phyloP scores from a whole-genome alignment of 2,329 filamentous ascomycete species.

The Dactylellina leptospora region DNA sequence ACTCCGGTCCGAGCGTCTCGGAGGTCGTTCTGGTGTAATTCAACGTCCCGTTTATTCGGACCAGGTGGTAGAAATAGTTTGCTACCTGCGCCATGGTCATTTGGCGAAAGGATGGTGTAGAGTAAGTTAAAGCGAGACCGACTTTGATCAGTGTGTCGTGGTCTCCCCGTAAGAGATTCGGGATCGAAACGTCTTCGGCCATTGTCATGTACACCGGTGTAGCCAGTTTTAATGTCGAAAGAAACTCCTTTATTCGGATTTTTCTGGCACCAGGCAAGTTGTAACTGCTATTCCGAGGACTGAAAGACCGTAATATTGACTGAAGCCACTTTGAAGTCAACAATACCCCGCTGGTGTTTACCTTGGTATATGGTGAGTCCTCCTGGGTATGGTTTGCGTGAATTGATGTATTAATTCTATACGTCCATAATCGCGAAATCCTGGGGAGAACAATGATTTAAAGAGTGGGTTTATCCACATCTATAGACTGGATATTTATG shows the following conservation, averaged over 20 bases:
- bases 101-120: constrained; percentile 25
- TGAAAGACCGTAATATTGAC: neutral
- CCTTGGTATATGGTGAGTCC: too few species aligned
- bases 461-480: too few species aligned
- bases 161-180: constrained; percentile 17
- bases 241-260: too few species aligned
- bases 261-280: too few species aligned
- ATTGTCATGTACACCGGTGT: constrained; percentile 6
- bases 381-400: too few species aligned
- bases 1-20: constrained; percentile 30
- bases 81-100: constrained; percentile 9
- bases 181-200: constrained; percentile 33
- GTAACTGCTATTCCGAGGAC: too few species aligned
- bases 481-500: too few species aligned
- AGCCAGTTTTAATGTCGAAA: neutral
- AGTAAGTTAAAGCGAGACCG: constrained; percentile 26
- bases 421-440: too few species aligned
- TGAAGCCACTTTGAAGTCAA: too few species aligned
- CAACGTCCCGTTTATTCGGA: neutral
- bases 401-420: too few species aligned
- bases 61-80: constrained; percentile 20
- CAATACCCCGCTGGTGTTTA: too few species aligned
- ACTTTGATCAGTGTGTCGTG: constrained; percentile 26
- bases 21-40: constrained; percentile 13
- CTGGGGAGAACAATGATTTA: too few species aligned